Base-by-base conservation (phyloP, 306 rosid genomes). In the Begonia peltatifolia region DNA sequence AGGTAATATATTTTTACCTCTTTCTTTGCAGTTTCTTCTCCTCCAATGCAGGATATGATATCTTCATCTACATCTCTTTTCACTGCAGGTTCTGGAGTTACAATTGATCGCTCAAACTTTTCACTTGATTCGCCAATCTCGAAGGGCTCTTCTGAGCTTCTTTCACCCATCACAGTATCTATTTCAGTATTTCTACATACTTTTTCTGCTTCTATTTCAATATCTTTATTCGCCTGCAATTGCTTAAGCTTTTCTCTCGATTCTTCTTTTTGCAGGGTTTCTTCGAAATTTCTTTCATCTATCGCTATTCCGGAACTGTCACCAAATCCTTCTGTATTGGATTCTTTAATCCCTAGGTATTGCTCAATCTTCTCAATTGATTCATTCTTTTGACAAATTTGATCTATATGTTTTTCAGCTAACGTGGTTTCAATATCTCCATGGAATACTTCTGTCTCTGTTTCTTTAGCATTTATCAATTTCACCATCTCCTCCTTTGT, bases 1-100 rank as follows among this genome's bases (percentile, higher is more conserved):
- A 51, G 1, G 30, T 41, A 12, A 23, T 8, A 42, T 36, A 14
- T 9, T 53, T 20, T 66, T 47, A 77, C 83, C 79, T 66, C 66
- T 25, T 50, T 55, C 4, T 11, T 14, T 50, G 23, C 50, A 43
- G 64, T 18, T 11, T 16, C 60, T 9, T 50, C 63, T 22, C 67
- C 66, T 49, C 36, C 44, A 38, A 35, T 17, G 23, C 59, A 22
- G 11, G 61, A 60, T 14, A 12, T 6, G n/a, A 13, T 50, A 61
- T 57, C 14, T 11, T 38, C n/a, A 2, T 52, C 59, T 57, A 5
- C 38, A 30, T 62, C 73, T 61, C 62, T 64, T 53, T 14, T 64
- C 59, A 23, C 38, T 30, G 38, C 6, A 30, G 38, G 38, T 30
- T 30, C 38, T 6, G 8, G 38, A 30, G 38, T 30, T 20, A 20